phyloP scores from a whole-genome alignment of 306 rosid genomes.

The Gastrolobium villosum region DNA sequence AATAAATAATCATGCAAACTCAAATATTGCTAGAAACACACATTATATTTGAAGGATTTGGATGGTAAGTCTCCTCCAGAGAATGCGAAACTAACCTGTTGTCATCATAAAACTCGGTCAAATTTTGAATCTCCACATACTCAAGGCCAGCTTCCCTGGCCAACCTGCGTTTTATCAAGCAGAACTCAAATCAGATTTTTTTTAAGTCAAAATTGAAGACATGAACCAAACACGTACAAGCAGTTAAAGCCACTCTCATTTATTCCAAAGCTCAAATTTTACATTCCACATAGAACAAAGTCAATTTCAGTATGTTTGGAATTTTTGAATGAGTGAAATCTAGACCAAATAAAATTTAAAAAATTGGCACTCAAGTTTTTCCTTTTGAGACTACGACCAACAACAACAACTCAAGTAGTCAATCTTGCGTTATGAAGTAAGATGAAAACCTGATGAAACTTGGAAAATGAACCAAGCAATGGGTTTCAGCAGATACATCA shows the following conservation, averaged over 20 bases:
- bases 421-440: slow-evolving; percentile 41
- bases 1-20: slow-evolving; percentile 43
- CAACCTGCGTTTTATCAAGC: slow-evolving; percentile 67
- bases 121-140: slow-evolving; percentile 93
- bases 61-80: slow-evolving; percentile 32
- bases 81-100: slow-evolving; percentile 70
- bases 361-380: slow-evolving; percentile 36
- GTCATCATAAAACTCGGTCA: slow-evolving; percentile 93
- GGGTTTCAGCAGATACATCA: slow-evolving; percentile 82
- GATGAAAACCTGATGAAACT: slow-evolving; percentile 88
- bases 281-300: slow-evolving; percentile 8
- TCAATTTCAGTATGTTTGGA: slow-evolving; percentile 25
- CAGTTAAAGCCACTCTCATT: slow-evolving; percentile 12
- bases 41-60: slow-evolving; percentile 35
- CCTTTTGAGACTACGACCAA: slow-evolving; percentile 33
- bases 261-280: slow-evolving; percentile 18
- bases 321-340: slow-evolving; percentile 14
- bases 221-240: slow-evolving; percentile 17
- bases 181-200: slow-evolving; percentile 29
- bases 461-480: slow-evolving; percentile 96
- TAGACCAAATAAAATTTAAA: slow-evolving; percentile 9
- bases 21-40: slow-evolving; percentile 30
- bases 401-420: slow-evolving; percentile 33
- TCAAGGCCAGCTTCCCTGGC: slow-evolving; percentile 99
- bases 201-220: slow-evolving; percentile 21